Evolutionary conservation across 2,329 filamentous ascomycete species (phyloP).

Genomic region (Pyricularia pennisetigena): DNA sequence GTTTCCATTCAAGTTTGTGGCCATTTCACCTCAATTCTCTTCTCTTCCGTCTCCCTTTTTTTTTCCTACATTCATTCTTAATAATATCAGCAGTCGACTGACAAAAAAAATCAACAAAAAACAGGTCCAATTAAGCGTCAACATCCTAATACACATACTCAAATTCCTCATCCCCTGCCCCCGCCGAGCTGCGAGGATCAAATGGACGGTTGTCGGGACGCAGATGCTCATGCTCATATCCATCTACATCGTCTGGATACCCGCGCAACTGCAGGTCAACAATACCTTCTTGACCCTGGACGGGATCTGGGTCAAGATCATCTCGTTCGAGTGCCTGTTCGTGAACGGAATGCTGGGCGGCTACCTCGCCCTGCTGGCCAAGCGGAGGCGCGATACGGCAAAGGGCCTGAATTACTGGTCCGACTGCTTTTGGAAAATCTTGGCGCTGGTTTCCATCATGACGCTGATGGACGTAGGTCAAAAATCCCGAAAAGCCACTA

Average conservation of each 20-base stretch:
- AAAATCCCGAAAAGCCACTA: neutral
- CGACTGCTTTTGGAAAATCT: neutral
- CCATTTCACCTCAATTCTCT: no score
- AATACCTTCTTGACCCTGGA: neutral
- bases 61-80: neutral
- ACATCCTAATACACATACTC: neutral
- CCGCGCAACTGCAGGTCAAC: neutral
- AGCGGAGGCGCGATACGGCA: neutral
- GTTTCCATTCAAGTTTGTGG: neutral
- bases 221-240: neutral
- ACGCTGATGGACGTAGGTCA: neutral
- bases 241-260: neutral
- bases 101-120: no score
- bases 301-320: neutral
- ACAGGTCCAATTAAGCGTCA: neutral
- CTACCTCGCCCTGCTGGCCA: neutral
- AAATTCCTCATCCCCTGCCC: neutral
- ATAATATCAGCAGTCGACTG: no score
- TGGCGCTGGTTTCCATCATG: neutral
- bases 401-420: neutral
- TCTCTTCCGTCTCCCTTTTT: neutral
- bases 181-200: neutral
- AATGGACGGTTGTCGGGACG: neutral
- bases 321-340: neutral
- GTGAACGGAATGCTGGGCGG: neutral